Percentiles rank a stretch among this genome's conserved stretches.
phyloP scores from a whole-genome alignment of 495 filamentous ascomycete genomes.

The Podospora fimiseda region DNA sequence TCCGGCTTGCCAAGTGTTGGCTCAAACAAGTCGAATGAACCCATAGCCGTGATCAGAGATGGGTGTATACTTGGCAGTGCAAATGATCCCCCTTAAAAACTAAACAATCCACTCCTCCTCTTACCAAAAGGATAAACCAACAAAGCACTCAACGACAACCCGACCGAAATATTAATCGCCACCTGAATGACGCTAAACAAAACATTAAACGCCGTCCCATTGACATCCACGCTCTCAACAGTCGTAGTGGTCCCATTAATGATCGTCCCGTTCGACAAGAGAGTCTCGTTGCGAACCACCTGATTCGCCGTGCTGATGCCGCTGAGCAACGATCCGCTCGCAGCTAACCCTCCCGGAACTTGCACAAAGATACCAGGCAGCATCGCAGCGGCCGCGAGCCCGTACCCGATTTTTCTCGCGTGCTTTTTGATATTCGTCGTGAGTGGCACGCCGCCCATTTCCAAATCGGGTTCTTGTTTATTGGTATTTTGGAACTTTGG shows the following conservation, averaged over 20 bases:
- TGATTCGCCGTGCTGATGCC: slow-evolving; percentile 79
- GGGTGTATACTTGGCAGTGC: no score
- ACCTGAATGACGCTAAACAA: slow-evolving; percentile 85
- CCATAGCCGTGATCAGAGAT: no score
- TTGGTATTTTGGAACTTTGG: not conserved
- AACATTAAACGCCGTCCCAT: slow-evolving; percentile 74
- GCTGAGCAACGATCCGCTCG: slow-evolving; percentile 73
- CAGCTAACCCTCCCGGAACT: slow-evolving; percentile 84
- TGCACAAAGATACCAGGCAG: slow-evolving; percentile 92
- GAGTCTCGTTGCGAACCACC: slow-evolving; percentile 50
- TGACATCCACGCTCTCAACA: slow-evolving; percentile 30
- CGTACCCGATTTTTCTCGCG: slow-evolving; percentile 48
- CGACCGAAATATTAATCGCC: slow-evolving; percentile 88
- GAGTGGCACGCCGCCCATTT: slow-evolving; percentile 9
- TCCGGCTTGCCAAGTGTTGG: no score
- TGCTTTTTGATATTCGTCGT: slow-evolving; percentile 8
- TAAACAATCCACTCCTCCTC: slow-evolving; percentile 81
- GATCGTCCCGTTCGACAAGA: slow-evolving; percentile 22
- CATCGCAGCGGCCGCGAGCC: slow-evolving; percentile 80
- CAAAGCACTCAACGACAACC: slow-evolving; percentile 77
- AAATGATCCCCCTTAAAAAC: slow-evolving; percentile 51
- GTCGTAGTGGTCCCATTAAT: slow-evolving; percentile 24
- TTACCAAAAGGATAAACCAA: slow-evolving; percentile 91
- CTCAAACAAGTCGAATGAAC: no score
- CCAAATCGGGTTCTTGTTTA: slow-evolving; percentile 13